Conservation (phyloP, 2,329 filamentous ascomycete genomes). For the Ophiostoma angusticollis region DNA sequence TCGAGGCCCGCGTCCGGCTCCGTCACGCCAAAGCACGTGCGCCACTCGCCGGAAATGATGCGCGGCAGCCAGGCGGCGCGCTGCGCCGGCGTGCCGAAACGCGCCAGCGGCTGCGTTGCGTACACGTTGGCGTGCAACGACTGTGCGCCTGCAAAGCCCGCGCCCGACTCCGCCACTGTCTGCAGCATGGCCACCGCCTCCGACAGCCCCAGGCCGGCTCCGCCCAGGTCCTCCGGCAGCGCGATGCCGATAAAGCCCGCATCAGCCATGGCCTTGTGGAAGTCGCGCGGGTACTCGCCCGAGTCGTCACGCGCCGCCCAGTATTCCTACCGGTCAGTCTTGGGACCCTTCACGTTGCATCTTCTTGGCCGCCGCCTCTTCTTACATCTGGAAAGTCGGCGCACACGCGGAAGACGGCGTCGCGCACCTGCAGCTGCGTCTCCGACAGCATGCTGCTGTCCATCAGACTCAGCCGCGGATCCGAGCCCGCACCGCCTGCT, state of each 20-base stretch:
- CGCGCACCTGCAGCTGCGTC: constrained; percentile 11
- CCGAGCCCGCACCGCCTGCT: not conserved
- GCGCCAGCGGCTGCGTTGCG: constrained; percentile 61
- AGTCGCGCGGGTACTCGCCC: constrained; percentile 58
- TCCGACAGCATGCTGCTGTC: constrained; percentile 9
- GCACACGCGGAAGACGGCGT: constrained; percentile 11
- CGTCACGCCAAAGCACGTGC: constrained; percentile 74
- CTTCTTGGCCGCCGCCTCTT: no score
- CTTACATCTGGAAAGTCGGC: constrained; percentile 10
- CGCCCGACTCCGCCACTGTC: constrained; percentile 59
- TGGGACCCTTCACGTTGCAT: no score
- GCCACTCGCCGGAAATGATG: constrained; percentile 58
- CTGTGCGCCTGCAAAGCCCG: constrained; percentile 61
- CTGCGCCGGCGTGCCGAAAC: constrained; percentile 56
- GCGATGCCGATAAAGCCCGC: constrained; percentile 76
- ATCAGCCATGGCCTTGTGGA: constrained; percentile 61
- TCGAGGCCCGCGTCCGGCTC: constrained; percentile 72
- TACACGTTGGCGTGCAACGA: constrained; percentile 57
- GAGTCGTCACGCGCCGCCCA: constrained; percentile 39
- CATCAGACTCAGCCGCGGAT: constrained; percentile 11
- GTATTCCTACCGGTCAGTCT: constrained; percentile 56
- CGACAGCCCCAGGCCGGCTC: constrained; percentile 62
- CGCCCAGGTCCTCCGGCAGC: constrained; percentile 60
- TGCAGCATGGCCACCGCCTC: constrained; percentile 85
- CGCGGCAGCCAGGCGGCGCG: constrained; percentile 50